These are phyloP conservation scores for Dictyostelium discoideum DNA, from an alignment of 78 protist genomes.

Conservation along the genomic window DNA sequence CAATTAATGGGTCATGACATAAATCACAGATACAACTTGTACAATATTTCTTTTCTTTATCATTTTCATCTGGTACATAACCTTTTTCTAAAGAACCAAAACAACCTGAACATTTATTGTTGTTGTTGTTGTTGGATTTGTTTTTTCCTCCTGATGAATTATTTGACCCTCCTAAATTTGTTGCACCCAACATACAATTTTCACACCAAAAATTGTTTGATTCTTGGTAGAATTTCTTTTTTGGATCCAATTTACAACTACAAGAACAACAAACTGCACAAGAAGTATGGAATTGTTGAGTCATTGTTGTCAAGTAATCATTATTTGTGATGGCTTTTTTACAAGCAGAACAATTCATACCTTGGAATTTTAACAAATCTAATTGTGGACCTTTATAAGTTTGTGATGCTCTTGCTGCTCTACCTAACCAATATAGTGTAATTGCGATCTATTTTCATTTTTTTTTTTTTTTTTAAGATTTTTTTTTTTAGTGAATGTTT, in stretches of 20 bases:
- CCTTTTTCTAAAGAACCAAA: constrained; percentile 64
- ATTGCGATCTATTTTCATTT: constrained; percentile 1
- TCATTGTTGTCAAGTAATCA: constrained; percentile 42
- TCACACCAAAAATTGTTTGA: constrained; percentile 56
- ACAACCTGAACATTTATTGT: constrained; percentile 44
- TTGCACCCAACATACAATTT: constrained; percentile 54
- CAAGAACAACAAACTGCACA: constrained; percentile 59
- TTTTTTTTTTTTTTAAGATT: neutral
- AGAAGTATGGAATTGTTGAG: constrained; percentile 53
- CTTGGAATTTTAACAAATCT: constrained; percentile 40
- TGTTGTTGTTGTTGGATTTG: neutral
- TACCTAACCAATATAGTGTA: constrained; percentile 56
- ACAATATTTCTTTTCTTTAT: constrained; percentile 33
- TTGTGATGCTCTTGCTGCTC: constrained; percentile 43
- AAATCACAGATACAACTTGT: constrained; percentile 66
- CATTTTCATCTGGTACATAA: constrained; percentile 59
- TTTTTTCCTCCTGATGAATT: neutral
- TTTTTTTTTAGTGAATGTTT: neutral
- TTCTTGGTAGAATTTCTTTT: constrained; percentile 59
- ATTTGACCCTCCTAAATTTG: neutral
- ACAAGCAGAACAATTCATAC: constrained; percentile 70
- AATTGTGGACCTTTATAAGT: constrained; percentile 68
- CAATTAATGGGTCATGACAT: constrained; percentile 45
- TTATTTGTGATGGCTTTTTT: constrained; percentile 31
- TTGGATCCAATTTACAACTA: constrained; percentile 52